Percentiles rank a stretch among this genome's conserved stretches.
Evolutionary conservation across 2,329 filamentous ascomycete genomes (phyloP).

Genomic region (Chaetomium sp.): DNA sequence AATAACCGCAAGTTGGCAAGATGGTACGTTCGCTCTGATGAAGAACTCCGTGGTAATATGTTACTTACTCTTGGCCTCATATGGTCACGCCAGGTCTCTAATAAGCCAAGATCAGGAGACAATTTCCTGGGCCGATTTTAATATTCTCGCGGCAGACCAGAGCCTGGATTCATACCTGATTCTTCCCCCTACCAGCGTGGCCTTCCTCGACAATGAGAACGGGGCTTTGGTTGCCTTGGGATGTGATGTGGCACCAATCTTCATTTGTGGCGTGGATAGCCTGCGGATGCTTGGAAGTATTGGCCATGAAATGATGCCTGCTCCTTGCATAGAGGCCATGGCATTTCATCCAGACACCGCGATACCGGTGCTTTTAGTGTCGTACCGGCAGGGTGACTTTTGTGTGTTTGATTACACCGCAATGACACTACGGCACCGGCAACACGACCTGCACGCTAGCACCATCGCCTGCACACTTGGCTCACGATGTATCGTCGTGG

Average conservation of each 20-base stretch:
- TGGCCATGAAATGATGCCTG: constrained; percentile 12
- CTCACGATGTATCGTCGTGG: too few species aligned
- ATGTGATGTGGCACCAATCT: constrained; percentile 33
- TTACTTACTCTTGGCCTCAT: too few species aligned
- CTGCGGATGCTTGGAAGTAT: constrained; percentile 31
- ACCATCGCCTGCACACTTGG: constrained; percentile 36
- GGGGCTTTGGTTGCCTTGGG: constrained; percentile 38
- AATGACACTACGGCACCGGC: constrained; percentile 26
- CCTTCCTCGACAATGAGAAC: too few species aligned
- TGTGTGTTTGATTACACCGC: constrained; percentile 37
- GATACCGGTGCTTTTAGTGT: constrained; percentile 34
- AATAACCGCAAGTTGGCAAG: too few species aligned
- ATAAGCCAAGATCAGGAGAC: too few species aligned
- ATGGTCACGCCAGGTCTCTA: too few species aligned
- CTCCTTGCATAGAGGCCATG: constrained; percentile 36
- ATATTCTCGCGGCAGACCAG: too few species aligned
- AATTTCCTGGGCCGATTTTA: too few species aligned
- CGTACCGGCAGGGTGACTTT: constrained; percentile 35
- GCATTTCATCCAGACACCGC: constrained; percentile 38
- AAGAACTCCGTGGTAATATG: too few species aligned
- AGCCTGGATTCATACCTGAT: constrained; percentile 9
- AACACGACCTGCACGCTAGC: constrained; percentile 32
- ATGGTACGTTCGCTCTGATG: too few species aligned
- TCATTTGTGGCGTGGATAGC: constrained; percentile 35
- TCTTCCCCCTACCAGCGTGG: constrained; percentile 22